Evolutionary conservation across 2,329 filamentous ascomycete genomes (phyloP).

Genomic region (Sclerotinia glacialis): DNA sequence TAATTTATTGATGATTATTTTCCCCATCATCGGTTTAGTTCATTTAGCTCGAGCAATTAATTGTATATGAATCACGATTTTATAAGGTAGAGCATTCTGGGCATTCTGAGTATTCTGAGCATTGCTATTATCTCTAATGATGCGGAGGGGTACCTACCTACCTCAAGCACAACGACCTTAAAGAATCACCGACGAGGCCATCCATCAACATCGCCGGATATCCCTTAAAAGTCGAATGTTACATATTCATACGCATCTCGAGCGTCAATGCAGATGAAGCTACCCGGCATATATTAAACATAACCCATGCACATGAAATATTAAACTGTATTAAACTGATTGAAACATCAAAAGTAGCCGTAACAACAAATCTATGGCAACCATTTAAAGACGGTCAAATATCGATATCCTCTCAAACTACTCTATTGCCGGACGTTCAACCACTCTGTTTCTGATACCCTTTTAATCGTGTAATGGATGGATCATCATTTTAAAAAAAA

Average conservation of each 20-base stretch:
- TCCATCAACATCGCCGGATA: too few relatives aligned
- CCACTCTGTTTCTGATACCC: neutral
- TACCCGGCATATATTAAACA: too few relatives aligned
- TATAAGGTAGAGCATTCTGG: neutral
- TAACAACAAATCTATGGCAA: neutral
- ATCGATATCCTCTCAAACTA: too few relatives aligned
- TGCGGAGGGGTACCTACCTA: too few relatives aligned
- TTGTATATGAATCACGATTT: neutral
- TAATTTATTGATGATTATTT: slow-evolving; percentile 3
- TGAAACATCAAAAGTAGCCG: too few relatives aligned
- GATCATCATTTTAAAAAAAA: neutral
- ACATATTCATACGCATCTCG: too few relatives aligned
- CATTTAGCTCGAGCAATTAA: neutral
- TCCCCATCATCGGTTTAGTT: neutral
- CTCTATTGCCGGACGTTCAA: neutral
- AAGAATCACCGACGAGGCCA: neutral
- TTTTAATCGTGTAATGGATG: neutral
- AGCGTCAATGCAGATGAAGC: too few relatives aligned
- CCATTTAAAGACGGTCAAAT: too few relatives aligned
- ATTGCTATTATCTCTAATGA: too few relatives aligned
- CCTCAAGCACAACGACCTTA: neutral
- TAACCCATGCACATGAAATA: neutral
- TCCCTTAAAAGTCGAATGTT: too few relatives aligned
- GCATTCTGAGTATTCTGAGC: neutral
- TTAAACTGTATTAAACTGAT: neutral